Conservation (phyloP, 106 monocot species). For the Gastrodia elata region DNA sequence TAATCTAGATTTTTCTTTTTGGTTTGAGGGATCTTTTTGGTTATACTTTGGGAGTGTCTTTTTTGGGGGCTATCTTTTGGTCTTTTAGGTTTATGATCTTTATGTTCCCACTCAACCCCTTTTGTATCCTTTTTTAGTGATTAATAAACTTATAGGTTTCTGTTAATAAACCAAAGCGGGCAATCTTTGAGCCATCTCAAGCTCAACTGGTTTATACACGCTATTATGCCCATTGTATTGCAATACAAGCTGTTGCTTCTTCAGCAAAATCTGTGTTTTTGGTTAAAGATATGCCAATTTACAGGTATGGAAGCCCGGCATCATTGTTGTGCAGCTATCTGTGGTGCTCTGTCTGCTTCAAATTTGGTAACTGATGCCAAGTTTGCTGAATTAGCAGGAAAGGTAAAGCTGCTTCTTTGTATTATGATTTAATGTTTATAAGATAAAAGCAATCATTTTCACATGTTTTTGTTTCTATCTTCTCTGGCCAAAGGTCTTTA, state of each 20-base stretch:
- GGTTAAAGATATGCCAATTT: not conserved
- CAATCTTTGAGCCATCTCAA: too few species aligned
- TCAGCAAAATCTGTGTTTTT: not conserved
- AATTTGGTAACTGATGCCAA: conserved; percentile 48
- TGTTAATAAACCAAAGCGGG: too few species aligned
- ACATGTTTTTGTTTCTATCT: not conserved
- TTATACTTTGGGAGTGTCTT: too few species aligned
- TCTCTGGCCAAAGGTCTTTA: not conserved
- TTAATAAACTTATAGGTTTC: too few species aligned
- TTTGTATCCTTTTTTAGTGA: too few species aligned
- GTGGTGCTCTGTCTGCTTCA: conserved; percentile 46
- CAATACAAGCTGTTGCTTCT: not conserved
- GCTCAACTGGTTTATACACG: too few species aligned
- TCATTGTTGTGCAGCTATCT: conserved; percentile 65
- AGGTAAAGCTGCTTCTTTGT: conserved; percentile 31
- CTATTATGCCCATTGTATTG: not conserved
- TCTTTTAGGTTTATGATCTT: too few species aligned
- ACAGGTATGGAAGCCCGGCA: conserved; percentile 85
- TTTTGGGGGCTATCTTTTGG: too few species aligned
- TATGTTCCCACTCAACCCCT: too few species aligned
- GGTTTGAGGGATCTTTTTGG: too few species aligned
- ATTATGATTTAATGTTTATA: not conserved
- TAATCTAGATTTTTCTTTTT: too few species aligned
- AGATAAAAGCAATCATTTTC: not conserved
- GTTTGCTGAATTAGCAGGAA: conserved; percentile 34